Evolutionary conservation across 2,329 filamentous ascomycete species (phyloP), one percentile per base, ranked within the genome.

Genomic region (Sphaerulina musiva): DNA sequence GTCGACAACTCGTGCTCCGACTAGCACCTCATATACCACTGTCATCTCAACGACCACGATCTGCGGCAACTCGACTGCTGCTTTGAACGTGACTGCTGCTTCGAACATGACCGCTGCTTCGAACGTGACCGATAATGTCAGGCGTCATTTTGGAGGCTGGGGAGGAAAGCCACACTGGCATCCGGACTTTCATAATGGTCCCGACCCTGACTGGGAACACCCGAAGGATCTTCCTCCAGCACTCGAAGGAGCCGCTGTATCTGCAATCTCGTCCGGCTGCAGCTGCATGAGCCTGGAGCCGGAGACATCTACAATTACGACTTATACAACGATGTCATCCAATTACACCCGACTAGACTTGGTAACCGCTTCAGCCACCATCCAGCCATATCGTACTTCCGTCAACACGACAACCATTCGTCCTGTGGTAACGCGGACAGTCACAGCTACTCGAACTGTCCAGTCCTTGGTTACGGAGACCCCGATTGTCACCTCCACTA

Each of bases 201-300:
- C 26, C 6, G 14, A 32, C 9, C n/a, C 14, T 23, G 48, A 40
- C 32, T 51, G 48, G 48, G 20, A 32, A 44, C 40, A 44, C 17
- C 48, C 48, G 12, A 14, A 51, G 6, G 41, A 38, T 32, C 40
- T 51, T 7, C 40, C 48, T 38, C 32, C 48, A 23, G 41, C 32
- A 23, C 41, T 51, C 26, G 29, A 51, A 43, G 40, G 43, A 38
- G 29, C 41, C 23, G 40, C 48, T 36, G 26, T 34, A n/a, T 31
- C 29, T 9, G 48, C 40, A 17, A 51, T 51, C 20, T 44, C 48
- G 14, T 51, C 40, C 12, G 48, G 39, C 8, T 51, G 48, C 41
- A 51, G 48, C 20, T 51, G 48, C 32, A 51, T 51, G 48, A 51
- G 48, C 48, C 17, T 51, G 40, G 39, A 40, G 20, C 29, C 26